These are phyloP conservation scores for Maudiozyma serrabonitensis DNA, from an alignment of 805 yeast genomes.

Conservation along the genomic window DNA sequence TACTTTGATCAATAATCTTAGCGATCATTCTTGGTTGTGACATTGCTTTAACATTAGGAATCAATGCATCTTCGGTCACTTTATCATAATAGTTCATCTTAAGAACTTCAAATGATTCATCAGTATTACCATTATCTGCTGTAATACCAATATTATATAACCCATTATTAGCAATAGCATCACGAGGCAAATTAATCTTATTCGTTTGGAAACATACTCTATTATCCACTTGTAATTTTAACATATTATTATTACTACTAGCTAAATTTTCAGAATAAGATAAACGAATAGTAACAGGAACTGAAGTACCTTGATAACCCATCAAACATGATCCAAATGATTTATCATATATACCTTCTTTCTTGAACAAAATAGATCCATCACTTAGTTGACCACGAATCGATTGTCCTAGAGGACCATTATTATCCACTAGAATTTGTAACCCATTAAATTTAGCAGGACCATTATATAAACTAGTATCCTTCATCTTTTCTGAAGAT, in stretches of 20 bases:
- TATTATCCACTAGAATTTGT: slow-evolving; percentile 48
- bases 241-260: slow-evolving; percentile 21
- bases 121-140: slow-evolving; percentile 37
- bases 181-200: slow-evolving; percentile 37
- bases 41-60: slow-evolving; percentile 44
- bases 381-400: slow-evolving; percentile 54
- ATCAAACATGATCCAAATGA: slow-evolving; percentile 49
- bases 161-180: not conserved
- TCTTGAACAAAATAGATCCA: slow-evolving; percentile 33
- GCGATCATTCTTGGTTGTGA: slow-evolving; percentile 38
- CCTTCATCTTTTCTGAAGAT: slow-evolving; percentile 18
- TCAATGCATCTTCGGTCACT: slow-evolving; percentile 45
- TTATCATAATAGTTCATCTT: slow-evolving; percentile 46
- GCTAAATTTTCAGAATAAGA: slow-evolving; percentile 39
- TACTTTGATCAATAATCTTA: slow-evolving; percentile 31
- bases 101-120: slow-evolving; percentile 59
- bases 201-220: slow-evolving; percentile 61
- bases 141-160: slow-evolving; percentile 43
- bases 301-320: slow-evolving; percentile 56
- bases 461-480: slow-evolving; percentile 40
- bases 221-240: slow-evolving; percentile 64
- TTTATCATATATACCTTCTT: slow-evolving; percentile 22
- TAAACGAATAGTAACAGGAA: slow-evolving; percentile 58
- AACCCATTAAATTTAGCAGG: slow-evolving; percentile 56
- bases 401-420: slow-evolving; percentile 39